Percentiles rank a stretch among this genome's conserved stretches.
Conservation (phyloP, 2,329 filamentous ascomycete genomes). For the Madurella mycetomatis region DNA sequence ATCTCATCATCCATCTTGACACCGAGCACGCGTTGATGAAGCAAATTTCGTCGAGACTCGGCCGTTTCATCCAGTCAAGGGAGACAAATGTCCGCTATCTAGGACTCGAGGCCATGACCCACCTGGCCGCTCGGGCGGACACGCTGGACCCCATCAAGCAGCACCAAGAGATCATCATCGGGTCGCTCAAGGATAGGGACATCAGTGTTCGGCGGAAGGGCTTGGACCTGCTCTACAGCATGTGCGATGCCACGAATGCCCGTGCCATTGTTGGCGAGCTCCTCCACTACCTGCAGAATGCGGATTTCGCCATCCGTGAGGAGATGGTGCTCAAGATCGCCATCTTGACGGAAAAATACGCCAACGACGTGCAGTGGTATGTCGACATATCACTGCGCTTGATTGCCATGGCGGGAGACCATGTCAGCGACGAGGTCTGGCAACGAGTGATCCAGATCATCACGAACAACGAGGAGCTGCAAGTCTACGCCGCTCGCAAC, state of each 20-base stretch:
- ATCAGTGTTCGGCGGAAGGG: slow-evolving; percentile 96
- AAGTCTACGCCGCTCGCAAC: slow-evolving; percentile 93
- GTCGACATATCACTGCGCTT: slow-evolving; percentile 94
- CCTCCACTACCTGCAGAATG: slow-evolving; percentile 88
- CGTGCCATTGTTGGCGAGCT: slow-evolving; percentile 91
- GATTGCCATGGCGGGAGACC: slow-evolving; percentile 94
- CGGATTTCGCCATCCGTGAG: slow-evolving; percentile 95
- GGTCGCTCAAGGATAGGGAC: slow-evolving; percentile 88
- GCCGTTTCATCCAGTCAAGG: slow-evolving; percentile 92
- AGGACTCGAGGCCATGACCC: slow-evolving; percentile 95
- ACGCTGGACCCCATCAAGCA: slow-evolving; percentile 97
- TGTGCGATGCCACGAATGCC: slow-evolving; percentile 96
- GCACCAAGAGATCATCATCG: slow-evolving; percentile 93
- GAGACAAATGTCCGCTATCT: slow-evolving; percentile 98
- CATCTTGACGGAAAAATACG: slow-evolving; percentile 97
- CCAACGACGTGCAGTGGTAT: slow-evolving; percentile 98
- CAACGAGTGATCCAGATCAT: slow-evolving; percentile 98
- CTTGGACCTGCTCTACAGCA: slow-evolving; percentile 95
- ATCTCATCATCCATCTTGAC: slow-evolving; percentile 94
- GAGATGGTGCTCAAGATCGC: slow-evolving; percentile 99
- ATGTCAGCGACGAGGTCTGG: slow-evolving; percentile 99
- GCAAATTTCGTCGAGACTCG: slow-evolving; percentile 84
- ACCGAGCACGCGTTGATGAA: slow-evolving; percentile 94
- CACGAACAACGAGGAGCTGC: slow-evolving; percentile 97
- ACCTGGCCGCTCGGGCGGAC: slow-evolving; percentile 88